Evolutionary conservation across 768 basidiomycete genomes (phyloP).

Genomic region (Mycena sanguinolenta): DNA sequence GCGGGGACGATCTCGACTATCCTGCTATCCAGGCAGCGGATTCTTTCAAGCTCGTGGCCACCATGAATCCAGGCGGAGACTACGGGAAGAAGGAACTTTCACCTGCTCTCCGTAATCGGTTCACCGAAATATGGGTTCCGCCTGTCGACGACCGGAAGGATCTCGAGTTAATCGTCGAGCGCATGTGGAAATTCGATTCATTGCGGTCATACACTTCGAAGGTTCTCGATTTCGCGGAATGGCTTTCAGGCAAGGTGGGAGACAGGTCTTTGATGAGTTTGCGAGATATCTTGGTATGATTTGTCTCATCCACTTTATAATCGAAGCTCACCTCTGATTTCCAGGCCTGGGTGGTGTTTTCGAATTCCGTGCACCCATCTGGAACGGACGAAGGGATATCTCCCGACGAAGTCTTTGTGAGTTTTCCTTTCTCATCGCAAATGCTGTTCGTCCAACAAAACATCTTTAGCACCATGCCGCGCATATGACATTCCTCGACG

Average conservation of each 20-base stretch:
- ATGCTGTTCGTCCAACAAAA: slow-evolving; percentile 25
- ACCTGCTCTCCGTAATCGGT: slow-evolving; percentile 95
- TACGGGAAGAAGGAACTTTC: slow-evolving; percentile 99
- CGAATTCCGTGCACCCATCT: slow-evolving; percentile 67
- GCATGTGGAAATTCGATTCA: slow-evolving; percentile 71
- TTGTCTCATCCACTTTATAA: neutral
- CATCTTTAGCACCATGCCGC: slow-evolving; percentile 86
- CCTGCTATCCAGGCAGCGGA: slow-evolving; percentile 74
- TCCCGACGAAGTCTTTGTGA: slow-evolving; percentile 75
- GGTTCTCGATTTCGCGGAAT: slow-evolving; percentile 84
- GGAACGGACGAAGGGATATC: slow-evolving; percentile 50
- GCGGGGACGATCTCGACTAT: slow-evolving; percentile 79
- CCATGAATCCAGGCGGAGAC: slow-evolving; percentile 99
- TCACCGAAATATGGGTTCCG: slow-evolving; percentile 99
- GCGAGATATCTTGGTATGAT: slow-evolving; percentile 89
- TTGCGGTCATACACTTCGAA: slow-evolving; percentile 69
- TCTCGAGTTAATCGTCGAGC: slow-evolving; percentile 80
- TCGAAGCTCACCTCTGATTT: slow-evolving; percentile 11
- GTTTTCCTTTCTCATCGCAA: slow-evolving; percentile 34
- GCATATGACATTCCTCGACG: slow-evolving; percentile 93
- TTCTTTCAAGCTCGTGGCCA: slow-evolving; percentile 91
- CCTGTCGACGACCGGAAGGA: slow-evolving; percentile 80
- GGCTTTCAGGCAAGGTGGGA: slow-evolving; percentile 75
- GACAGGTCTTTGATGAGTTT: slow-evolving; percentile 80
- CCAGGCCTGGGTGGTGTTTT: slow-evolving; percentile 95